Conservation (phyloP, 768 basidiomycete genomes). For the Xerocomellus intermedius region DNA sequence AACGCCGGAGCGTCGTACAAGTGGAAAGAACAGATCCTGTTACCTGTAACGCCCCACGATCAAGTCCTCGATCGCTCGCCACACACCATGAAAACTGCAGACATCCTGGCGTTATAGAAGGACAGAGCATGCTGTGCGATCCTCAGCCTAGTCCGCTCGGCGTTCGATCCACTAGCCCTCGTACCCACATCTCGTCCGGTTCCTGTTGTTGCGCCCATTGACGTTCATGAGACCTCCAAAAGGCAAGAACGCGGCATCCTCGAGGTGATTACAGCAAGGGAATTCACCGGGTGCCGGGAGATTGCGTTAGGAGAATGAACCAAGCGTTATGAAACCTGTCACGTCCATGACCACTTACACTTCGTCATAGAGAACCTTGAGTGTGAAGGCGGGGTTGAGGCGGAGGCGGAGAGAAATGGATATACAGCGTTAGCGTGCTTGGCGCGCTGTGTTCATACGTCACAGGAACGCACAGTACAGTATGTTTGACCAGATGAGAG, state of each 20-base stretch:
- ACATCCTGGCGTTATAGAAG: conserved; percentile 6
- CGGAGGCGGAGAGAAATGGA: conserved; percentile 28
- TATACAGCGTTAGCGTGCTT: neutral
- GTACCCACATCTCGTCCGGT: conserved; percentile 12
- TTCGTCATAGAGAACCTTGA: conserved; percentile 19
- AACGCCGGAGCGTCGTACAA: neutral
- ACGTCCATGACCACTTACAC: conserved; percentile 1
- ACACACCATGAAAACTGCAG: neutral
- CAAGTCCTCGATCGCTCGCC: conserved; percentile 1
- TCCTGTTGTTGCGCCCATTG: neutral
- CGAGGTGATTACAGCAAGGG: conserved; percentile 31
- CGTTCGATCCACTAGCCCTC: conserved; percentile 9
- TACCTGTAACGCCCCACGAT: neutral
- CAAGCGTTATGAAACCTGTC: conserved; percentile 12
- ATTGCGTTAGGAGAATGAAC: conserved; percentile 11
- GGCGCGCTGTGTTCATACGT: conserved; percentile 21
- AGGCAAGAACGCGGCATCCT: conserved; percentile 25
- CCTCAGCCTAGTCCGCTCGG: neutral
- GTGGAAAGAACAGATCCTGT: neutral
- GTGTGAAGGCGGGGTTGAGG: conserved; percentile 27
- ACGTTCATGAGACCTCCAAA: neutral
- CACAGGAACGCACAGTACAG: conserved; percentile 24
- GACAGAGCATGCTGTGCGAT: neutral
- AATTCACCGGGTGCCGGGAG: conserved; percentile 6
- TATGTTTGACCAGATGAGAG: conserved; percentile 1